These are phyloP conservation scores for Exophiala sp. DNA, from an alignment of 2,329 filamentous ascomycete species.

Conservation along the genomic window DNA sequence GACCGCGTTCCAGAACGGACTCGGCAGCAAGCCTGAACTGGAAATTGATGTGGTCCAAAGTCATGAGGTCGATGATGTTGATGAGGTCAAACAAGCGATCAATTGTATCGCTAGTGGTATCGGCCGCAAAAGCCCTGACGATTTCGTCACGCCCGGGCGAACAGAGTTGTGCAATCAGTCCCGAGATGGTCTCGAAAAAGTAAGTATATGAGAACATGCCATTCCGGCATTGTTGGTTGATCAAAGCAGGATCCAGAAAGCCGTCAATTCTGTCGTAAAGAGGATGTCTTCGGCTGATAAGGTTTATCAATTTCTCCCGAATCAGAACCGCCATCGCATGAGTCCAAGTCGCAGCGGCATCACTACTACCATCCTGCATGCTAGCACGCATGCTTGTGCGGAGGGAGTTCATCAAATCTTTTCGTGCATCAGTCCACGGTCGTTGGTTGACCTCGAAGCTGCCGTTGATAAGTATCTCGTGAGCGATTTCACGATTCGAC, in stretches of 20 bases:
- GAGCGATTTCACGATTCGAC: slow-evolving; percentile 59
- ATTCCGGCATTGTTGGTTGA: slow-evolving; percentile 56
- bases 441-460: slow-evolving; percentile 58
- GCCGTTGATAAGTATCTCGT: slow-evolving; percentile 63
- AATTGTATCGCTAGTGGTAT: slow-evolving; percentile 53
- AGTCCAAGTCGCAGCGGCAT: slow-evolving; percentile 57
- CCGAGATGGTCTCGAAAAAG: slow-evolving; percentile 61
- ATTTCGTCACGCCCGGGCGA: slow-evolving; percentile 61
- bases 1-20: slow-evolving; percentile 58
- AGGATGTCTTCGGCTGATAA: slow-evolving; percentile 59
- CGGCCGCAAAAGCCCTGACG: slow-evolving; percentile 54
- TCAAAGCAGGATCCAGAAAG: slow-evolving; percentile 56
- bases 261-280: slow-evolving; percentile 60
- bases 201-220: slow-evolving; percentile 62
- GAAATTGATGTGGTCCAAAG: slow-evolving; percentile 64
- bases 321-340: slow-evolving; percentile 65
- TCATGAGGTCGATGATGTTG: slow-evolving; percentile 60
- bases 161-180: slow-evolving; percentile 61
- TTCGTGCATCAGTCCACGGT: slow-evolving; percentile 49
- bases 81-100: slow-evolving; percentile 62
- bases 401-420: slow-evolving; percentile 51
- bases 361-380: slow-evolving; percentile 56
- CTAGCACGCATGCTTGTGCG: slow-evolving; percentile 54
- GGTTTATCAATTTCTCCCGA: slow-evolving; percentile 56
- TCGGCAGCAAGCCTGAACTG: slow-evolving; percentile 60